Conservation (phyloP, 176 grass and related monocot species). For the Pontederia paniculata region DNA sequence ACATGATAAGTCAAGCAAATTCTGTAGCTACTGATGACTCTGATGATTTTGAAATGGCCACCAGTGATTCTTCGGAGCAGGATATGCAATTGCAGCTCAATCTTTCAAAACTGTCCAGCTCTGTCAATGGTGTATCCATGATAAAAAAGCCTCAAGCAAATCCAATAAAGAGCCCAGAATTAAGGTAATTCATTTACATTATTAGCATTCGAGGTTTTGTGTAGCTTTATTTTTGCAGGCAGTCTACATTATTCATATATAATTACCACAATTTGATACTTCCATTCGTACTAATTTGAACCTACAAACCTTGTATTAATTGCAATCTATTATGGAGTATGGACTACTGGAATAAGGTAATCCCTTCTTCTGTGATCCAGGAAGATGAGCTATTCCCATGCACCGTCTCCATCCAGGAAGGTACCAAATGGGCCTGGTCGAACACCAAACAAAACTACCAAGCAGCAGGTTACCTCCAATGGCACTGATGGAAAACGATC, state of each 20-base stretch:
- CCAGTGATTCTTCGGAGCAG: slow-evolving; percentile 12
- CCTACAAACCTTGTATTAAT: background rate
- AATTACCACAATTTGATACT: too few relatives aligned
- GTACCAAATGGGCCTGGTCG: background rate
- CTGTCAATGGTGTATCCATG: background rate
- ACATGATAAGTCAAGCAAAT: background rate
- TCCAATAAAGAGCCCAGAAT: background rate
- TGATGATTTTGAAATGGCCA: slow-evolving; percentile 11
- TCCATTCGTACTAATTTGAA: too few relatives aligned
- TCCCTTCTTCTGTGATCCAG: background rate
- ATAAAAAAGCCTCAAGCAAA: slow-evolving; percentile 4
- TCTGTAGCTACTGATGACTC: slow-evolving; percentile 2
- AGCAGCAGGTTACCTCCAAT: background rate
- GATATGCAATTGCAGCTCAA: slow-evolving; percentile 1
- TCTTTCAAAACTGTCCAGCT: background rate
- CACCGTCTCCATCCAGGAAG: background rate
- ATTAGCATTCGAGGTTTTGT: background rate
- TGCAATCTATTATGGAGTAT: background rate
- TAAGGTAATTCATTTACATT: background rate
- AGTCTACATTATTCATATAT: too few relatives aligned
- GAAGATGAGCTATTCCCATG: background rate
- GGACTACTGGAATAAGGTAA: background rate
- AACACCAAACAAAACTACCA: background rate
- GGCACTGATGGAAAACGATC: background rate
- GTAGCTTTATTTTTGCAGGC: too few relatives aligned